Evolutionary conservation across 768 basidiomycete species (phyloP).

Genomic region (Leccinum sublutescens): DNA sequence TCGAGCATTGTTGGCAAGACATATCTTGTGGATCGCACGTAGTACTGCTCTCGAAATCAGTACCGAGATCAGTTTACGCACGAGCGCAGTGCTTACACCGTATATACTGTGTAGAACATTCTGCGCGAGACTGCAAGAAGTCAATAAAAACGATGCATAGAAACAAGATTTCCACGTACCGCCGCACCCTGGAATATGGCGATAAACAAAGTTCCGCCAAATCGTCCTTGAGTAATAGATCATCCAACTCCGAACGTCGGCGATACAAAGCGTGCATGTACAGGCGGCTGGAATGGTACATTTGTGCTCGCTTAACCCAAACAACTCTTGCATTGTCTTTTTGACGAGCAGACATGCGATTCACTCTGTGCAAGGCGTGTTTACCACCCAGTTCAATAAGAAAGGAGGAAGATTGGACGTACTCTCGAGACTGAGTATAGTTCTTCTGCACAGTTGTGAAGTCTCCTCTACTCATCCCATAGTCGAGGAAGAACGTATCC

Average conservation of each 20-base stretch:
- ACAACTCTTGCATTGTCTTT: slow-evolving; percentile 73
- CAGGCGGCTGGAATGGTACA: slow-evolving; percentile 72
- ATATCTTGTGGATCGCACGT: slow-evolving; percentile 67
- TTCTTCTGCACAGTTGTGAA: slow-evolving; percentile 61
- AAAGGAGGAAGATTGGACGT: slow-evolving; percentile 3
- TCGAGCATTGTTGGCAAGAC: slow-evolving; percentile 59
- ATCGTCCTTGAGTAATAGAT: slow-evolving; percentile 58
- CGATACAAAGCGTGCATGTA: slow-evolving; percentile 79
- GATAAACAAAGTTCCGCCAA: slow-evolving; percentile 75
- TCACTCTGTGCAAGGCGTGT: slow-evolving; percentile 41
- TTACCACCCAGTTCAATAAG: background rate
- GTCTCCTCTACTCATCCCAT: slow-evolving; percentile 57
- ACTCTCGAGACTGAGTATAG: slow-evolving; percentile 33
- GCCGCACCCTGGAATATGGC: slow-evolving; percentile 72
- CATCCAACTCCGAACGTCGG: slow-evolving; percentile 70
- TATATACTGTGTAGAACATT: slow-evolving; percentile 60
- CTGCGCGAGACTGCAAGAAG: slow-evolving; percentile 59
- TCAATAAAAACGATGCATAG: slow-evolving; percentile 2
- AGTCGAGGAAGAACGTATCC: slow-evolving; percentile 72
- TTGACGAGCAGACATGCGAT: slow-evolving; percentile 68
- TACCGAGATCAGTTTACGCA: slow-evolving; percentile 9
- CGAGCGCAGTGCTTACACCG: slow-evolving; percentile 43
- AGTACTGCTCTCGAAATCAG: slow-evolving; percentile 47
- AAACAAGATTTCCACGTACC: slow-evolving; percentile 44
- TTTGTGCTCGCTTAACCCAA: slow-evolving; percentile 73